Evolutionary conservation across 2,329 filamentous ascomycete genomes (phyloP).

Genomic region (Macrophomina pseudophaseolina): DNA sequence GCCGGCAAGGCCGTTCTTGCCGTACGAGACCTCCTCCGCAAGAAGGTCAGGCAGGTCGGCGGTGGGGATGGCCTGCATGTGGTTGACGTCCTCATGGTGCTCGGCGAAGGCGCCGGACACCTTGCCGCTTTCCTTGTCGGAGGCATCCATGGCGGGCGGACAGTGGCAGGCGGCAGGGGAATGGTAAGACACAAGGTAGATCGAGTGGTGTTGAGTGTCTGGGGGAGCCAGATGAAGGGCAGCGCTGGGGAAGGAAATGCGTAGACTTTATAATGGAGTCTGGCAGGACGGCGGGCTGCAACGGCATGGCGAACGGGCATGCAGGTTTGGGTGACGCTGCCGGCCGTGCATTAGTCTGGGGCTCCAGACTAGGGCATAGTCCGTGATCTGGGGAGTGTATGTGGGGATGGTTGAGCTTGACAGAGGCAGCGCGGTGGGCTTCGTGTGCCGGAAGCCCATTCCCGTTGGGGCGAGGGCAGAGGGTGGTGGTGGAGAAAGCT

Average conservation of each 20-base stretch:
- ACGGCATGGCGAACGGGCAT: constrained; percentile 8
- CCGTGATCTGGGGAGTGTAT: constrained; percentile 14
- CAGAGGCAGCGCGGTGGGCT: not conserved
- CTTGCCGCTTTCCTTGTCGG: constrained; percentile 19
- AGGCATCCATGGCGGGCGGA: not conserved
- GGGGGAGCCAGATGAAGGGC: constrained; percentile 2
- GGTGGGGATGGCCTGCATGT: constrained; percentile 11
- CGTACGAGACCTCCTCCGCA: constrained; percentile 34
- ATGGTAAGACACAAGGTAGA: not conserved
- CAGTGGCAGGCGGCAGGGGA: not conserved
- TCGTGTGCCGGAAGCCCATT: constrained; percentile 14
- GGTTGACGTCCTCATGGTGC: constrained; percentile 16
- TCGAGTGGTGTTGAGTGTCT: not conserved
- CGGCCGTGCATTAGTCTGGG: constrained; percentile 4
- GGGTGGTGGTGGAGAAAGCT: not conserved
- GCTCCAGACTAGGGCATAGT: constrained; percentile 8
- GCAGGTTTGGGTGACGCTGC: not conserved
- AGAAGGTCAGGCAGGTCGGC: constrained; percentile 21
- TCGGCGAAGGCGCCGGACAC: constrained; percentile 3
- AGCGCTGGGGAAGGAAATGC: not conserved
- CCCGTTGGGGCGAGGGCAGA: constrained; percentile 1
- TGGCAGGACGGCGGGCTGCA: not conserved
- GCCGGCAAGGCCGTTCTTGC: constrained; percentile 37
- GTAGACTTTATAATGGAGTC: constrained; percentile 5
- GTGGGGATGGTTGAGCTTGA: not conserved